Percentiles rank a stretch among this genome's conserved stretches.
Evolutionary conservation across 208 protist species (phyloP).

Genomic region (Tritrichomonas foetus): DNA sequence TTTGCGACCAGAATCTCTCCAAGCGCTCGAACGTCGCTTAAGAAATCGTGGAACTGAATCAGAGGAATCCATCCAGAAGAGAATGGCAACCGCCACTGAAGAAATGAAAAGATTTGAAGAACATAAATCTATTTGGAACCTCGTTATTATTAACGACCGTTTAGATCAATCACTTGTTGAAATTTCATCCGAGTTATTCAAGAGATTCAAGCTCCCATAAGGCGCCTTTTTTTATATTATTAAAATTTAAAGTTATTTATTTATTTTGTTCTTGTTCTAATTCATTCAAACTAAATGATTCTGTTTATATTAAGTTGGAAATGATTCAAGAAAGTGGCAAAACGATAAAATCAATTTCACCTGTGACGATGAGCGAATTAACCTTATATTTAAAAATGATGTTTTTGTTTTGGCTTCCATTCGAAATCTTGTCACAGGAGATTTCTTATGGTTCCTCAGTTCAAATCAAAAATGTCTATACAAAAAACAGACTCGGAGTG

Average conservation of each 20-base stretch:
- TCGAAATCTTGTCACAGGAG: too few species aligned
- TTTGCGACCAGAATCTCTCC: neutral
- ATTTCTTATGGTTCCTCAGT: neutral
- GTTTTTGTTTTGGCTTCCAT: too few species aligned
- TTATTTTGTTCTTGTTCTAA: too few species aligned
- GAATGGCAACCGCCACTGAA: slow-evolving; percentile 56
- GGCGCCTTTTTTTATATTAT: too few species aligned
- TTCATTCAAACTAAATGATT: too few species aligned
- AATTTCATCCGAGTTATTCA: neutral
- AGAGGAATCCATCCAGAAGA: slow-evolving; percentile 59
- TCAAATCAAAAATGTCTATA: neutral
- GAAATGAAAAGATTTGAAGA: slow-evolving; percentile 54
- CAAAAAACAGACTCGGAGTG: neutral
- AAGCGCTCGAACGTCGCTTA: slow-evolving; percentile 58
- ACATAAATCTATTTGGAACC: neutral
- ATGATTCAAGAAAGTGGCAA: too few species aligned
- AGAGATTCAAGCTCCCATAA: neutral
- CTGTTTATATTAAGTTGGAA: too few species aligned
- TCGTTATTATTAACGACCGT: slow-evolving; percentile 25
- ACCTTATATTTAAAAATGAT: too few species aligned
- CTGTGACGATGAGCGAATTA: too few species aligned
- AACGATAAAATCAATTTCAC: too few species aligned
- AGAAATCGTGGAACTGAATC: slow-evolving; percentile 60
- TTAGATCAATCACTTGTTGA: neutral
- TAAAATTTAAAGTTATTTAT: too few species aligned